These are phyloP conservation scores for Aegle marmelos DNA, from an alignment of 345 rosid species.

Conservation along the genomic window DNA sequence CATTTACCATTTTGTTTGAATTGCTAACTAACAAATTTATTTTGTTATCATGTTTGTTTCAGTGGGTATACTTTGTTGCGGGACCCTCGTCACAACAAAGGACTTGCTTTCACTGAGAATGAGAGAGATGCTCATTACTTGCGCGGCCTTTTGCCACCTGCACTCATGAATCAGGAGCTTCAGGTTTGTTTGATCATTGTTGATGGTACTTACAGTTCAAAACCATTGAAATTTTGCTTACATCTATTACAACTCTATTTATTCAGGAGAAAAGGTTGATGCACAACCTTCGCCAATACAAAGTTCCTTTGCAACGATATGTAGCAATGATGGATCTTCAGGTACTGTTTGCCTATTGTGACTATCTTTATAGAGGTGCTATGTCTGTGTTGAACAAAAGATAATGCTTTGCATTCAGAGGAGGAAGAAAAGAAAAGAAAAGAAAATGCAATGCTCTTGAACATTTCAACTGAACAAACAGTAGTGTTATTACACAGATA, in stretches of 20 bases:
- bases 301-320: conserved; percentile 85
- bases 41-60: conserved; percentile 15
- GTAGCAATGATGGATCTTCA: conserved; percentile 97
- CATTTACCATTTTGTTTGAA: not conserved
- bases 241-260: conserved; percentile 8
- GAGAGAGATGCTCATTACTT: conserved; percentile 95
- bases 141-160: conserved; percentile 93
- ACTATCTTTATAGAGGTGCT: not conserved
- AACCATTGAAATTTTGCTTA: not conserved
- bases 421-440: no score
- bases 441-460: not conserved
- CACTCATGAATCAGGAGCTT: conserved; percentile 62
- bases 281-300: conserved; percentile 75
- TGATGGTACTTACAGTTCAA: not conserved
- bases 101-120: conserved; percentile 73
- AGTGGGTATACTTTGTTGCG: conserved; percentile 86
- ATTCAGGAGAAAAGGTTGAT: conserved; percentile 66
- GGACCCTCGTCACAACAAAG: conserved; percentile 89
- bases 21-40: not conserved
- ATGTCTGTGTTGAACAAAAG: not conserved
- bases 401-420: no score
- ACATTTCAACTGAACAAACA: not conserved
- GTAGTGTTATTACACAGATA: not conserved
- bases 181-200: conserved; percentile 46
- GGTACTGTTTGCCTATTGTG: conserved; percentile 32